These are phyloP conservation scores for Pythium vanterpoolii DNA, from an alignment of 352 stramenopile species.

Conservation along the genomic window DNA sequence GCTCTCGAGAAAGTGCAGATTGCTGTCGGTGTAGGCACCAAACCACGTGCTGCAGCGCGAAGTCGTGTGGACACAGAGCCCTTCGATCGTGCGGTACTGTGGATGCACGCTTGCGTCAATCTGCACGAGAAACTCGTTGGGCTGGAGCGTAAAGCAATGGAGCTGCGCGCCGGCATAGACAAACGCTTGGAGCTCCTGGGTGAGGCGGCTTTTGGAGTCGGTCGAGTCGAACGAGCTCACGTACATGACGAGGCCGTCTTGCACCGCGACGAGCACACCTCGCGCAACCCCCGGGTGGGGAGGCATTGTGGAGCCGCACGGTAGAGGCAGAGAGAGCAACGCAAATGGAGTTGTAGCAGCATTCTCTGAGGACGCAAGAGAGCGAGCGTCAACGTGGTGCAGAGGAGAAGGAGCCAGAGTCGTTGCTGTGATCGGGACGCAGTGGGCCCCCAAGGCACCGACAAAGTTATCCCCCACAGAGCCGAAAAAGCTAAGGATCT, in stretches of 20 bases:
- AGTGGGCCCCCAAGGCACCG: slow-evolving; percentile 44
- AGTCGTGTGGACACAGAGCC: slow-evolving; percentile 61
- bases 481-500: slow-evolving; percentile 53
- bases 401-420: background rate
- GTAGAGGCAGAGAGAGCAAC: background rate
- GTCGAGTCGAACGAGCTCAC: slow-evolving; percentile 17
- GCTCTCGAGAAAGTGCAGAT: slow-evolving; percentile 43
- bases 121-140: slow-evolving; percentile 42
- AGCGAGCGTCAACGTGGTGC: background rate
- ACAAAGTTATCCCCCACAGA: slow-evolving; percentile 45
- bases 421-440: slow-evolving; percentile 14
- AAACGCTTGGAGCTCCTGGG: slow-evolving; percentile 12
- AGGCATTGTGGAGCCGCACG: background rate
- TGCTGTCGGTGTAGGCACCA: slow-evolving; percentile 32
- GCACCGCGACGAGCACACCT: slow-evolving; percentile 25
- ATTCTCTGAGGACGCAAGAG: background rate
- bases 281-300: background rate
- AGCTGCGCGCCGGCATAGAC: slow-evolving; percentile 29
- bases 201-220: background rate
- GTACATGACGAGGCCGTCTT: slow-evolving; percentile 11
- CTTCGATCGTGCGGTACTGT: slow-evolving; percentile 29
- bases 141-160: slow-evolving; percentile 30
- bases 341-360: background rate
- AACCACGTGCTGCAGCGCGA: slow-evolving; percentile 55
- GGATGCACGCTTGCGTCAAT: slow-evolving; percentile 37